Evolutionary conservation across 345 rosid genomes (phyloP).

Genomic region (Aquilaria sinensis): DNA sequence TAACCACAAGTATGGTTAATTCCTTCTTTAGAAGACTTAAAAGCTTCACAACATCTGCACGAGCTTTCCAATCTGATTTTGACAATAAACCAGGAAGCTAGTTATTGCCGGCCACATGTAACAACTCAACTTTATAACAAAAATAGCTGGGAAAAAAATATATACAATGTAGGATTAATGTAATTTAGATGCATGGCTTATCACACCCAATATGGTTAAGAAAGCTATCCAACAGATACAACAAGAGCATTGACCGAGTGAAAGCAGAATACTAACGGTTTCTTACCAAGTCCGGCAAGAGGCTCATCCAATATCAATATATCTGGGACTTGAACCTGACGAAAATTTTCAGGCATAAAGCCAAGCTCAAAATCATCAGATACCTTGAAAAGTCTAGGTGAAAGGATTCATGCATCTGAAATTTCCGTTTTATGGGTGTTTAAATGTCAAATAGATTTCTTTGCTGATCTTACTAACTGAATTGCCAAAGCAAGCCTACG

Average conservation of each 20-base stretch:
- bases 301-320: constrained; percentile 87
- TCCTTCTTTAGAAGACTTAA: constrained; percentile 80
- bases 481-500: constrained; percentile 88
- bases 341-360: constrained; percentile 10
- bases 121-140: not conserved
- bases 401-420: not conserved
- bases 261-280: constrained; percentile 10
- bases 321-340: constrained; percentile 82
- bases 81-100: constrained; percentile 1
- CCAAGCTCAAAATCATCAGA: not conserved
- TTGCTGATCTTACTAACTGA: constrained; percentile 57
- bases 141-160: not conserved
- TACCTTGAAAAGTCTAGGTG: not conserved
- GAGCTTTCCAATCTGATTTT: constrained; percentile 83
- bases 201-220: not conserved
- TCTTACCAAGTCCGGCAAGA: constrained; percentile 94
- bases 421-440: constrained; percentile 1
- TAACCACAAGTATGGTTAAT: constrained; percentile 76
- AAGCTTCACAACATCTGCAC: constrained; percentile 87
- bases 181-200: not conserved
- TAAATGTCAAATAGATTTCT: constrained; percentile 2
- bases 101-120: not conserved
- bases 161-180: not conserved
- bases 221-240: not conserved
- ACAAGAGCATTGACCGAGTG: not conserved